Percentiles rank a stretch among this genome's conserved stretches.
These are phyloP conservation scores for Apiospora arundinis DNA, from an alignment of 2,329 filamentous ascomycete species.

Conservation along the genomic window DNA sequence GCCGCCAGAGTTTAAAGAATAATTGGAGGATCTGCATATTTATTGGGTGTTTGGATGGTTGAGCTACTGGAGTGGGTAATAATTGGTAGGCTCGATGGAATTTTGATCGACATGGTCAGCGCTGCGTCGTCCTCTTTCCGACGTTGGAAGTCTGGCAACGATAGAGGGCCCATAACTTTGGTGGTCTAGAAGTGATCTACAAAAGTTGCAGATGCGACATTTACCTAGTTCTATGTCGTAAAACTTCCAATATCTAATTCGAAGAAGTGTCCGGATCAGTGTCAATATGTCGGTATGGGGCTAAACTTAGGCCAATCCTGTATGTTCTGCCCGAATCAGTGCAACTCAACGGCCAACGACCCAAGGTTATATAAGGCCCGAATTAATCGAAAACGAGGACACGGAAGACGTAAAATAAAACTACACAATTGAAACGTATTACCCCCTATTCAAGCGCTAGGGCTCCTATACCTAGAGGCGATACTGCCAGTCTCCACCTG, in stretches of 20 bases:
- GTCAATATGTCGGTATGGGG: neutral
- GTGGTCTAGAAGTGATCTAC: neutral
- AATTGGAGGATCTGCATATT: neutral
- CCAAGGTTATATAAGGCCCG: no score
- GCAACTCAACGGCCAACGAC: neutral
- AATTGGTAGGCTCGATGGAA: neutral
- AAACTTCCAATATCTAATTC: neutral
- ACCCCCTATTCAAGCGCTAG: no score
- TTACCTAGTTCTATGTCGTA: neutral
- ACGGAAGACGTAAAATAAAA: no score
- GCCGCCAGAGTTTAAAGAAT: slow-evolving; percentile 46
- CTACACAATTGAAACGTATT: no score
- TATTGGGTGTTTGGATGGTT: neutral
- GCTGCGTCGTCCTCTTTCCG: neutral
- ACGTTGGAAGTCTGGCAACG: neutral
- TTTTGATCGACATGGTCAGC: slow-evolving; percentile 13
- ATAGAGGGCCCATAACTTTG: neutral
- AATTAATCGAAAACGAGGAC: no score
- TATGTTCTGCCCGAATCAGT: neutral
- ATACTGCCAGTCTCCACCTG: no score
- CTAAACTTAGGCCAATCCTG: neutral
- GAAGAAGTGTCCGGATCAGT: neutral
- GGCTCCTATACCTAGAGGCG: no score
- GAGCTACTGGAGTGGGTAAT: neutral
- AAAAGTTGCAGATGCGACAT: neutral